A percentile compares a stretch with the other conserved stretches of the same genome.
Conservation (phyloP, 192 early-diverging fungal genomes). For the Jimgerdemannia lactiflua region DNA sequence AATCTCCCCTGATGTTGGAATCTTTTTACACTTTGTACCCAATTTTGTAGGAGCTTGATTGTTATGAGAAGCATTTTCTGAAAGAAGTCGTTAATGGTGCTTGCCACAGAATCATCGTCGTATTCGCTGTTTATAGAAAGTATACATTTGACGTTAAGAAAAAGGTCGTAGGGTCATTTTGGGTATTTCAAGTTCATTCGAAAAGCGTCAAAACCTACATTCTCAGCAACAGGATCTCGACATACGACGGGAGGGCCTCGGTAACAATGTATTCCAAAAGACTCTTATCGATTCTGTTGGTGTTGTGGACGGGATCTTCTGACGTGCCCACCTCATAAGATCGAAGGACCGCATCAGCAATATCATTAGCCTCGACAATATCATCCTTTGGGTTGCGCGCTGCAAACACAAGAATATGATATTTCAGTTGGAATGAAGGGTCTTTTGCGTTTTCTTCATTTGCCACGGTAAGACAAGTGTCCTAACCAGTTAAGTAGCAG, state of each 20-base stretch:
- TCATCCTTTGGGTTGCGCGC: background rate
- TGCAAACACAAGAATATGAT: background rate
- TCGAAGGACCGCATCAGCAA: background rate
- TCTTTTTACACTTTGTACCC: conserved; percentile 1
- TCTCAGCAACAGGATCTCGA: background rate
- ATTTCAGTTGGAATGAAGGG: too few species aligned
- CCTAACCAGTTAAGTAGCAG: background rate
- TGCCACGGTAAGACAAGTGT: background rate
- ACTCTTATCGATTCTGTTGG: background rate
- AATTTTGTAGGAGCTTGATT: conserved; percentile 12
- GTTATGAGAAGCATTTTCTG: conserved; percentile 17
- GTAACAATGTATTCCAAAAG: conserved; percentile 8
- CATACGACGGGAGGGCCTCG: background rate
- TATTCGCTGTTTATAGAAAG: background rate
- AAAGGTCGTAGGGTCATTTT: conserved; percentile 5
- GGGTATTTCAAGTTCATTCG: background rate
- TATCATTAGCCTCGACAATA: background rate
- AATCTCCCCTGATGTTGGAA: conserved; percentile 5
- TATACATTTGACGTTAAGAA: background rate
- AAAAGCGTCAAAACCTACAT: background rate
- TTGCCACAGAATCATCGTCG: conserved; percentile 3
- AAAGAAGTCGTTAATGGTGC: conserved; percentile 10
- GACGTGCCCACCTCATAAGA: background rate
- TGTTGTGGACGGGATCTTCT: background rate
- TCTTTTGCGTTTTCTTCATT: too few species aligned